A percentile compares a stretch with the other conserved stretches of the same genome.
phyloP scores from a whole-genome alignment of 345 rosid genomes.

The Clarkia xantiana region DNA sequence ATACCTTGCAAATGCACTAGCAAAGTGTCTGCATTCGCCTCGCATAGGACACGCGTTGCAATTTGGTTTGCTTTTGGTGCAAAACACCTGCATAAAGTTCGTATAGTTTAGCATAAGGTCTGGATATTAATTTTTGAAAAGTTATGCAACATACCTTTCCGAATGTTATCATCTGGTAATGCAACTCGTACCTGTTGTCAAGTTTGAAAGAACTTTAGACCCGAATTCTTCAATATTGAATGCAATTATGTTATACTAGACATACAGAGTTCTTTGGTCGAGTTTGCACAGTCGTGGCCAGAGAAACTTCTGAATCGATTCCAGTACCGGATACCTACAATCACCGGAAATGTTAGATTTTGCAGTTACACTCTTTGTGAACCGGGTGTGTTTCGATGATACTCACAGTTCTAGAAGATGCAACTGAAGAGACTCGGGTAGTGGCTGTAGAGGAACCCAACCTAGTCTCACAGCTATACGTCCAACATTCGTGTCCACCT shows the following conservation, averaged over 20 bases:
- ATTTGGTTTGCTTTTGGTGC: slow-evolving; percentile 88
- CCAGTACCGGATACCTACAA: slow-evolving; percentile 76
- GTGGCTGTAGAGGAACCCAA: slow-evolving; percentile 97
- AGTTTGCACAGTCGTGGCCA: slow-evolving; percentile 98
- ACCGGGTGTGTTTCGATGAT: slow-evolving; percentile 4
- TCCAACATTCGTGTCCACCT: slow-evolving; percentile 99
- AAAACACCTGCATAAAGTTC: slow-evolving; percentile 63
- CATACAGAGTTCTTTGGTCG: slow-evolving; percentile 79
- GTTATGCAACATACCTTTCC: slow-evolving; percentile 51
- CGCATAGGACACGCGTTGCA: slow-evolving; percentile 98
- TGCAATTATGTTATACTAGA: too few species aligned
- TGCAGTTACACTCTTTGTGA: slow-evolving; percentile 2
- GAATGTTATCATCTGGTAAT: slow-evolving; percentile 96
- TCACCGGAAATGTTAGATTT: slow-evolving; percentile 8
- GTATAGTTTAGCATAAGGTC: slow-evolving; percentile 1
- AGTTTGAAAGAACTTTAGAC: slow-evolving; percentile 14
- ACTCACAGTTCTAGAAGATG: slow-evolving; percentile 93
- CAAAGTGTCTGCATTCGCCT: slow-evolving; percentile 97
- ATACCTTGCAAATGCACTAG: slow-evolving; percentile 98
- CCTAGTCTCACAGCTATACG: slow-evolving; percentile 95
- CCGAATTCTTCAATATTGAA: too few species aligned
- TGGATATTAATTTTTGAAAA: neutral
- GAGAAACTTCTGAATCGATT: slow-evolving; percentile 83
- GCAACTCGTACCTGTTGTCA: slow-evolving; percentile 76
- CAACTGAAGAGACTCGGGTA: slow-evolving; percentile 93